Conservation (phyloP, 495 filamentous ascomycete species). For the Penicillium salamii region DNA sequence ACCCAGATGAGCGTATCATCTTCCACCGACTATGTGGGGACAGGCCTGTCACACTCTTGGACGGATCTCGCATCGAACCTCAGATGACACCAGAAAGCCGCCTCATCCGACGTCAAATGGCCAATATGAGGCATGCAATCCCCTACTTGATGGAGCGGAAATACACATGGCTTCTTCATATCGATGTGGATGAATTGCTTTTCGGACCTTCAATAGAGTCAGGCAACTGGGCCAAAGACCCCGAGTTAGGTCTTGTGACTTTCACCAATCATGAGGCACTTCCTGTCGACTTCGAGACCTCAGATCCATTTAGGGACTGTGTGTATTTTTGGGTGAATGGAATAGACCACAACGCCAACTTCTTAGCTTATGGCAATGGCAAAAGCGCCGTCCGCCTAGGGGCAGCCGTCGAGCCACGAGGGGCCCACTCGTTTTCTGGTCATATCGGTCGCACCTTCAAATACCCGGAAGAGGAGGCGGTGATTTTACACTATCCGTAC, state of each 20-base stretch:
- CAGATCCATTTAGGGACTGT: not conserved
- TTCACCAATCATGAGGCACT: constrained; percentile 4
- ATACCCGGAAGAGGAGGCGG: not conserved
- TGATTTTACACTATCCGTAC: constrained; percentile 3
- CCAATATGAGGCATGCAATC: constrained; percentile 5
- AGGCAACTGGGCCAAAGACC: not conserved
- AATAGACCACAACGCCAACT: constrained; percentile 1
- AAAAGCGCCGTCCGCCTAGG: constrained; percentile 3
- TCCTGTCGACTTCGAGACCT: constrained; percentile 2
- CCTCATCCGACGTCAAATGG: constrained; percentile 1
- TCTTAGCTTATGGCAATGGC: constrained; percentile 1
- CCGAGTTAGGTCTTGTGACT: not conserved
- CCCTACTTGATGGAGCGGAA: not conserved
- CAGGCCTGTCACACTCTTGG: not conserved
- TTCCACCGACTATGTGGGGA: not conserved
- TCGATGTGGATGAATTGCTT: constrained; percentile 2
- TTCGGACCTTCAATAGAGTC: not conserved
- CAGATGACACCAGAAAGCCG: constrained; percentile 4
- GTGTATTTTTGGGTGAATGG: constrained; percentile 3
- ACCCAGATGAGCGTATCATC: constrained; percentile 1
- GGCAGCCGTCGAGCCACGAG: not conserved
- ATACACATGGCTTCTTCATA: constrained; percentile 1
- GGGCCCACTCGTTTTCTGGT: not conserved
- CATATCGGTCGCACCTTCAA: not conserved
- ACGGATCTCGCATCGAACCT: not conserved